Evolutionary conservation across 2,329 filamentous ascomycete genomes (phyloP), one percentile per base, ranked within the genome.

Genomic region (Colletotrichum endophyticum): DNA sequence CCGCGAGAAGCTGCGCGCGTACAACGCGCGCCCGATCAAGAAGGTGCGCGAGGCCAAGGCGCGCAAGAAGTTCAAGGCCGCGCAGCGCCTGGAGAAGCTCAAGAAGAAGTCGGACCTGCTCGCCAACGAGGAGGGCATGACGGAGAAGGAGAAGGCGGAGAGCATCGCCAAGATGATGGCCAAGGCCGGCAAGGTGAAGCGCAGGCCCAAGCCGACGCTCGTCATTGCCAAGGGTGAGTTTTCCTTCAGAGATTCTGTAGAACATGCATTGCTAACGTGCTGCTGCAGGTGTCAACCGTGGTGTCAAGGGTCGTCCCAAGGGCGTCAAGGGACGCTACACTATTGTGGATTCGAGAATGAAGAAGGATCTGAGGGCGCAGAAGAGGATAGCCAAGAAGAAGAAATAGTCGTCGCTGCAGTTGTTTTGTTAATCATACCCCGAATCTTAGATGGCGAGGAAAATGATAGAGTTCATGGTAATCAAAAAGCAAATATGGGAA

Each of bases 31-130:
- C 36, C 97, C 97, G 1, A 99, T 99, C 91, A 99, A 99, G 91
- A 99, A 99, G 89, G 97, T 99, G 36, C 94, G 95, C 80, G 97
- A 99, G 86, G 97, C 97, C 28, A 96, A 98, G 87, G 96, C 96
- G 44, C 91, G 97, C 76, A 99, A 99, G 93, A 99, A 98, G 88
- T 94, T 98, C 86, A 98, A 98, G 91, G 93, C 96, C 11, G 96
- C 95, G 1, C 95, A 98, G 86, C 91, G 92, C 74, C 87, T 99
- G 34, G 97, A 99, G 90, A 98, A 98, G 88, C 88, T 99, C 78
- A 95, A 96, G 88, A 98, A 98, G 92, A 99, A 99, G 91, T 95
- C 93, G n/a, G 96, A 98, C 53, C 87, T 98, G 81, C 87, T 99
- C 67, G 94, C 93, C 25, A 95, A 96, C 75, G 96, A 98, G 80